Base-by-base conservation (phyloP, 2,329 filamentous ascomycete genomes). In the Penicillium brevicompactum region DNA sequence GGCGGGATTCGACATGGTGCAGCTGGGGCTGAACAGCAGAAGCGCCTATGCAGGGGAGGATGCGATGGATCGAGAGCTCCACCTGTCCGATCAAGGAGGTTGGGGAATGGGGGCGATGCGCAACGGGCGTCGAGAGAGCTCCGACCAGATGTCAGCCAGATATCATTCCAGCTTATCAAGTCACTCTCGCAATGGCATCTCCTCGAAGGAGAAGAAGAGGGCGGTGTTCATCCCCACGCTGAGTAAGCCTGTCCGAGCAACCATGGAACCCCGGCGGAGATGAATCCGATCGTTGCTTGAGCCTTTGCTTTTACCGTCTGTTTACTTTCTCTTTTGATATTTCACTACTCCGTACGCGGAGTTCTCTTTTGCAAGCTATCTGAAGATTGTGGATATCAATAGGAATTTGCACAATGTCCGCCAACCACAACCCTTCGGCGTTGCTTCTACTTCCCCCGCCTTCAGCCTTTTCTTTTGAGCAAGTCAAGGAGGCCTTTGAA, bases 391-490 rank as follows among this genome's bases (percentile, higher is more conserved):
- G 24, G 24, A 6, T 27, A 27, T 5, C 31, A 10, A 34, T 10
- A n/a, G 13, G 13, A n/a, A 37, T 37, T 57, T 18, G 22, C 60
- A 55, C 52, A 57, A 72, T 71, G 68, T 56, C 59, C 52, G 58
- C 62, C 46, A 55, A 65, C 58, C 49, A 27, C 44, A 57, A 55
- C 40, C 57, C 67, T 52, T 67, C 70, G 62, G 67, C 67, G 22
- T 79, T 91, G 34, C 78, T 91, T 14, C 77, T 91, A 50, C 83
- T 88, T 16, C 79, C 82, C 42, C 85, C 87, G 46, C 86, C 87
- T 27, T 76, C 79, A 30, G 83, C 85, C 8, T 75, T 81, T 46
- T 80, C 76, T 13, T 76, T 79, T 44, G 67, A 75, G 10, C 70
- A 80, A 1, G 76, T 91, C 58, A 79, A 78, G 57, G 80, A 82